Base-by-base conservation (phyloP, 1,284 basidiomycete genomes). In the Vanrija humicola region DNA sequence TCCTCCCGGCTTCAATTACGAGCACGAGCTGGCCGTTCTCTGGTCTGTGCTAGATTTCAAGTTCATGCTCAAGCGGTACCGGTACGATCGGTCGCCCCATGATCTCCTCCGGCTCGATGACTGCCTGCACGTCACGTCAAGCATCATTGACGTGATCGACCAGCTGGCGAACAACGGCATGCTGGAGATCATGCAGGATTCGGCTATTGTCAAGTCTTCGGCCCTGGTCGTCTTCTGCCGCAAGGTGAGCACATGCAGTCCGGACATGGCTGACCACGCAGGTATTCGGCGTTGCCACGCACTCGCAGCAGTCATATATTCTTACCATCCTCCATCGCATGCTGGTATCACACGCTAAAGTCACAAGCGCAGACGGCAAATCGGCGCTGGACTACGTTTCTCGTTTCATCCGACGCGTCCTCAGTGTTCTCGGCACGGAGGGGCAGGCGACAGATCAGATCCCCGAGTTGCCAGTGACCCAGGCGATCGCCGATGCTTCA, bases 171-270 rank as follows among this genome's bases (percentile, higher is more conserved):
- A 51, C 43, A 62, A 62, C 46, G 70, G 68, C 7, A 56, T 58
- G 43, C 54, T 72, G 7, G 63, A 59, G 19, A 64, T 69, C 56
- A 64, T 70, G 68, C 70, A 72, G 44, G 70, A 72, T 54, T 66
- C 64, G 16, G 67, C 64, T 14, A 64, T 61, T 18, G 66, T 65
- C 53, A 67, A 69, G 68, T 66, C 65, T 5, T 65, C 65, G 15
- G 58, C 58, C 2, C 45, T 69, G 5, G 63, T 56, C 6, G 61
- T 65, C 1, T 64, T 72, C 34, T 48, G 66, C 10, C 56, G 64
- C 34, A 70, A 68, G 54, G 68, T 65, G 38, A 10, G 63, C 14
- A 3, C 43, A 5, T 15, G 21, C 34, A 14, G 12, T 34, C 10
- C 9, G 10, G 28, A 7, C 16, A 4, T 15, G 10, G 16, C 39